These are phyloP conservation scores for Rosa multiflora DNA, from an alignment of 306 rosid species.

Conservation along the genomic window DNA sequence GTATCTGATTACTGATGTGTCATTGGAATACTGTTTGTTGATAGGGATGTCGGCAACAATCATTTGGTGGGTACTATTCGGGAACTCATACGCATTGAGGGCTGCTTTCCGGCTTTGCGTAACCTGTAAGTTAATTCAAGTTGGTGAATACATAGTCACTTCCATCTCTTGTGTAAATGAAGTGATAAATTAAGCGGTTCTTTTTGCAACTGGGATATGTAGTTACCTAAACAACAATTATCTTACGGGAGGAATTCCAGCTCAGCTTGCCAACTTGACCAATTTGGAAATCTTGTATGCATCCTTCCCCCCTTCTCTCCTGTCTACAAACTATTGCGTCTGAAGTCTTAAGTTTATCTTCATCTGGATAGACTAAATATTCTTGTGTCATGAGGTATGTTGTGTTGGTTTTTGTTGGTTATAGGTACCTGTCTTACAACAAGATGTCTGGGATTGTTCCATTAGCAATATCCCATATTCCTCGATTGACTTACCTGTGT, in stretches of 20 bases:
- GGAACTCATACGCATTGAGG: constrained; percentile 95
- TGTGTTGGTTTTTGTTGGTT: constrained; percentile 22
- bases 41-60: constrained; percentile 95
- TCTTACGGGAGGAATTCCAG: constrained; percentile 93
- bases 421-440: constrained; percentile 90
- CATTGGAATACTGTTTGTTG: constrained; percentile 23
- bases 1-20: constrained; percentile 19
- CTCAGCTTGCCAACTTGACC: constrained; percentile 90
- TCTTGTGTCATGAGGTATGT: background rate
- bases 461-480: constrained; percentile 75
- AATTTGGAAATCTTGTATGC: constrained; percentile 93
- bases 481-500: constrained; percentile 40
- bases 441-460: constrained; percentile 95
- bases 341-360: background rate
- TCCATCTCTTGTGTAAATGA: constrained; percentile 5
- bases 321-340: background rate
- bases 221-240: constrained; percentile 92
- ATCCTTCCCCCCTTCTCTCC: background rate
- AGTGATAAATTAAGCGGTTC: constrained; percentile 15
- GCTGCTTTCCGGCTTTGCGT: constrained; percentile 92
- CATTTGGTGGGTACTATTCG: constrained; percentile 97
- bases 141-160: constrained; percentile 7
- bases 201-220: constrained; percentile 20
- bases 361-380: background rate
- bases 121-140: constrained; percentile 65